Evolutionary conservation across 2,329 filamentous ascomycete species (phyloP), one percentile per base, ranked within the genome.

Genomic region (Neonectria magnoliae): DNA sequence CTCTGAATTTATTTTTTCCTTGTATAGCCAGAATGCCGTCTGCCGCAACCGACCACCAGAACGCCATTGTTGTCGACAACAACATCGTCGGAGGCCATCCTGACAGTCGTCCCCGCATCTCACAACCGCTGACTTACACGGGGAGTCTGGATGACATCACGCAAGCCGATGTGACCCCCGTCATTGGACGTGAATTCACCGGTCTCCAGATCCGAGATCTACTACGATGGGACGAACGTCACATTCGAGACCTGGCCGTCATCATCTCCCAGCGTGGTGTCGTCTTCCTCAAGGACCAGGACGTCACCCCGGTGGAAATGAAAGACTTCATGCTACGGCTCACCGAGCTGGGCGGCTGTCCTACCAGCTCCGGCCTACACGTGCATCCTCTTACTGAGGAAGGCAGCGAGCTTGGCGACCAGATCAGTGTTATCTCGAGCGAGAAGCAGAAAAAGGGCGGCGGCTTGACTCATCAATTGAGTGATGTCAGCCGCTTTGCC

Each of bases 401-500:
- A 66, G 81, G 81, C 20, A 83, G 81, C 61, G 83, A 87, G 68
- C 78, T 85, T 1, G 84, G 84, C 38, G 84, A 87, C 69, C 81
- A 88, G 72, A 84, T 88, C 67, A 84, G 81, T 59, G 84, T 87
- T 58, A 88, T 88, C 73, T 85, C 82, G 60, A 84, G 83, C 55
- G 82, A 85, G 74, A 84, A 85, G 79, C 81, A 86, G 73, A 83
- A 85, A 78, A 85, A 86, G 74, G 82, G 83, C 29, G 82, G 84
- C 69, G 83, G 83, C 68, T 72, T 85, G 62, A 85, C 84, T 31
- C 82, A 85, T 71, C 80, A 83, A 68, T 77, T 84, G 62, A 85
- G 81, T 68, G 83, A 84, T 68, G 82, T 83, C 48, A 83, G 80
- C 69, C 80, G 83, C 22, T 82, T 82, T 57, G 83, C 84, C 2